These are phyloP conservation scores for Scheffersomyces lignosus DNA, from an alignment of 805 yeast species.

Conservation along the genomic window DNA sequence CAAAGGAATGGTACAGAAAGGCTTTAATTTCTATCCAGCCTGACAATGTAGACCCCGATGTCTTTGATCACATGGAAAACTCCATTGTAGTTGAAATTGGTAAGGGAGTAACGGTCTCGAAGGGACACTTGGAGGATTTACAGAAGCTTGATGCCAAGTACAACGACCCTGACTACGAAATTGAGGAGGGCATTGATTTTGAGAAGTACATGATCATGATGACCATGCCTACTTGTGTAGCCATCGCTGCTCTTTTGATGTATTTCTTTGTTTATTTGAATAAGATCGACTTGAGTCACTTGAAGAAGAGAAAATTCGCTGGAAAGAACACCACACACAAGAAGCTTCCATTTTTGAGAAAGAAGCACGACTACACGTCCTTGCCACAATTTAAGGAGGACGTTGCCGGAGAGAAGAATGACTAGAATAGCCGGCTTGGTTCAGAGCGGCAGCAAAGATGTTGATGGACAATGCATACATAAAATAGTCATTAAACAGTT, in stretches of 20 bases:
- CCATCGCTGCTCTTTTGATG: constrained; percentile 60
- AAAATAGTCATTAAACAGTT: no score
- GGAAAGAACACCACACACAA: constrained; percentile 26
- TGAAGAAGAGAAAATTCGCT: constrained; percentile 32
- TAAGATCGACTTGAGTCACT: constrained; percentile 45
- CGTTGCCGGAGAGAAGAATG: constrained; percentile 15
- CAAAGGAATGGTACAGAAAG: constrained; percentile 49
- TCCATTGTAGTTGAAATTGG: constrained; percentile 45
- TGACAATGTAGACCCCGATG: constrained; percentile 61
- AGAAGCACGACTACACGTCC: constrained; percentile 21
- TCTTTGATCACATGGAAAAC: constrained; percentile 52
- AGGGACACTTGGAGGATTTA: constrained; percentile 46
- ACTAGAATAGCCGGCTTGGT: constrained; percentile 1
- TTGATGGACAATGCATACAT: no score
- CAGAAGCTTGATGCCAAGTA: constrained; percentile 34
- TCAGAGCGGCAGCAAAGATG: no score
- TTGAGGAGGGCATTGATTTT: constrained; percentile 50
- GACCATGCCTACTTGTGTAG: constrained; percentile 67
- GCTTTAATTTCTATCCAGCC: constrained; percentile 76
- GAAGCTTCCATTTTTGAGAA: constrained; percentile 27
- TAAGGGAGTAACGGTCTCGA: constrained; percentile 55
- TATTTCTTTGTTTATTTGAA: constrained; percentile 62
- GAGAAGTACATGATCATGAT: constrained; percentile 63
- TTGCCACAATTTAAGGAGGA: constrained; percentile 35
- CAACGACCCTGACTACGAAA: constrained; percentile 32